Evolutionary conservation across 164 flowering plant genomes (phyloP), one percentile per base, ranked within the genome.

Genomic region (Chimonanthus salicifolius): DNA sequence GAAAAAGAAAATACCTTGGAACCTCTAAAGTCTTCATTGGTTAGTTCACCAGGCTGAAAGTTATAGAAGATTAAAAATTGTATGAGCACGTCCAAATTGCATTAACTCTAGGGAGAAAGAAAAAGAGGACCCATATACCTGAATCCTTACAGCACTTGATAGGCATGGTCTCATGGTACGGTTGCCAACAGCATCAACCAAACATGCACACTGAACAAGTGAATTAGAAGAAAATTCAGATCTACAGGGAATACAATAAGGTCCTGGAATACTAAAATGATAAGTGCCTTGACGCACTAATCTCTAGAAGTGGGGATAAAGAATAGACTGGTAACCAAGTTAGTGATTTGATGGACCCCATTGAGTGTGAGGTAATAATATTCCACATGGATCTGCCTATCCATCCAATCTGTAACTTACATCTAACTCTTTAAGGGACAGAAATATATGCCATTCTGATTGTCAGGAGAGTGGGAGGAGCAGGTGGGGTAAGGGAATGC

Each of bases 161-260:
- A 95, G 93, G 80, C 96, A 91, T 6, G 99, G 98, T 47, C 98
- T 79, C 99, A 95, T 92, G 48, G 99, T 95, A 9, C 99, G 94
- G 71, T 95, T 95, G 46, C 96, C 99, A 13, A 76, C 82, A 13
- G 74, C 92, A 85, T 95, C 99, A 78, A 95, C 99, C 77, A 95
- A 81, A 83, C 99, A 95, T 67, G 88, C 93, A 78, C 99, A 95
- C 99, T 95, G 85, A 48, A 10, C 48, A 33, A 49, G 47, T 58
- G 8, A 50, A 43, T 62, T 47, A 47, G 54, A 21, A 47, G 67
- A 46, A 8, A 15, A 16, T 11, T 20, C 43, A 66, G 15, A 16
- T 66, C 11, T 54, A 4, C 16, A 54, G 60, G 60, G 16, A 11
- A 11, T 54, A 54, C 60, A 54, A 13, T 54, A 8, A 15, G 60